Conservation (phyloP, 495 filamentous ascomycete genomes). For the Penicillium longicatenatum region DNA sequence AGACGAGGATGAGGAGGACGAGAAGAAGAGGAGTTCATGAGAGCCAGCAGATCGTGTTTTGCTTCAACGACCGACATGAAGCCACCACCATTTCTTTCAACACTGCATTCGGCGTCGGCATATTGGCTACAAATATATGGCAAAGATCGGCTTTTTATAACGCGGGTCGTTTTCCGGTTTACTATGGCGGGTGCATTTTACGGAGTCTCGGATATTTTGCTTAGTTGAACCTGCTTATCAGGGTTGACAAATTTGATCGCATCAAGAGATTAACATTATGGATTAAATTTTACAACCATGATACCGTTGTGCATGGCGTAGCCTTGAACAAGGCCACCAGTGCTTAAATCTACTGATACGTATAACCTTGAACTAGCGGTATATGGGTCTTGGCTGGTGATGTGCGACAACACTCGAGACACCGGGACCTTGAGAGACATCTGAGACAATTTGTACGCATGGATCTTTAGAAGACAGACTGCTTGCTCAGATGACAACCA, state of each 20-base stretch:
- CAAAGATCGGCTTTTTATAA: neutral
- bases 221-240: constrained; percentile 1
- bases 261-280: neutral
- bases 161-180: neutral
- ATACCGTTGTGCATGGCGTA: neutral
- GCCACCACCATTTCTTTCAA: neutral
- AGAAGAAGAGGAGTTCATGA: neutral
- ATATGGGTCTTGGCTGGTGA: no score
- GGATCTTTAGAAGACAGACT: neutral
- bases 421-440: neutral
- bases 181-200: neutral
- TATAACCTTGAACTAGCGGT: no score
- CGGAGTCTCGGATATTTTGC: neutral
- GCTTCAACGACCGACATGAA: neutral
- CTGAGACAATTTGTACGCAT: neutral
- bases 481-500: no score
- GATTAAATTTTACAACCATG: neutral
- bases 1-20: neutral
- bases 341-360: neutral
- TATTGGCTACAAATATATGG: neutral
- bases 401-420: neutral
- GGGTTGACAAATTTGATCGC: neutral
- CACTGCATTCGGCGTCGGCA: neutral
- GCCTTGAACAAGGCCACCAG: neutral
- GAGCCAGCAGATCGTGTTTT: neutral